phyloP scores from a whole-genome alignment of 2,329 filamentous ascomycete species.

The Escovopsis sp. region DNA sequence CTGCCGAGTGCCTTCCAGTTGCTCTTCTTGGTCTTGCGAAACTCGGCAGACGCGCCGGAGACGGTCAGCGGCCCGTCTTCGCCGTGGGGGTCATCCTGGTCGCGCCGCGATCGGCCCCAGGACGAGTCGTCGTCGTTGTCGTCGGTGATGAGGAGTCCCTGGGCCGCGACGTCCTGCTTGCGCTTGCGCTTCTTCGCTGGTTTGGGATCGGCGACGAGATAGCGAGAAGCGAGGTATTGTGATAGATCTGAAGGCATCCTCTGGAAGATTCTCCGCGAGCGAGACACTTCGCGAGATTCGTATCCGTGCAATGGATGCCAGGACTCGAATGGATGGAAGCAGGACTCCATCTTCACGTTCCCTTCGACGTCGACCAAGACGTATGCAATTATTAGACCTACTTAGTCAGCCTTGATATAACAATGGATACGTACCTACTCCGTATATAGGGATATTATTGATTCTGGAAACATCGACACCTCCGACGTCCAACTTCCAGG shows the following conservation, averaged over 20 bases:
- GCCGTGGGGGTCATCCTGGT: slow-evolving; percentile 34
- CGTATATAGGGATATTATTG: no score
- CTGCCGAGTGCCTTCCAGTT: slow-evolving; percentile 59
- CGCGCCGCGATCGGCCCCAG: slow-evolving; percentile 27
- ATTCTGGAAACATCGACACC: no score
- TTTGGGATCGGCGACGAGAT: slow-evolving; percentile 50
- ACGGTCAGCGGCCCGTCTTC: slow-evolving; percentile 36
- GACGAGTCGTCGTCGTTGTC: slow-evolving; percentile 46
- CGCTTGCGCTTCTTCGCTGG: slow-evolving; percentile 49
- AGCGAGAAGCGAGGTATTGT: slow-evolving; percentile 80
- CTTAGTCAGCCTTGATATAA: no score
- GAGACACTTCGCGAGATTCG: no score
- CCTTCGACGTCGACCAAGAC: no score
- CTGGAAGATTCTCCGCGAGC: neutral
- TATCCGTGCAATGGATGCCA: no score
- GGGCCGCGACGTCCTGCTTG: slow-evolving; percentile 29
- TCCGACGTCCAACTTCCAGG: slow-evolving; percentile 1
- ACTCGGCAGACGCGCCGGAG: slow-evolving; percentile 40
- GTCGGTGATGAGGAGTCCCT: slow-evolving; percentile 48
- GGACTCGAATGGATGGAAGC: no score
- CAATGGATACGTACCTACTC: no score
- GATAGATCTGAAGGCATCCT: slow-evolving; percentile 48
- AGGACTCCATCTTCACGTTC: no score
- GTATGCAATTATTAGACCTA: no score
- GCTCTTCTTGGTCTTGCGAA: slow-evolving; percentile 63